Conservation (phyloP, 306 rosid genomes). For the Luffa acutangula region DNA sequence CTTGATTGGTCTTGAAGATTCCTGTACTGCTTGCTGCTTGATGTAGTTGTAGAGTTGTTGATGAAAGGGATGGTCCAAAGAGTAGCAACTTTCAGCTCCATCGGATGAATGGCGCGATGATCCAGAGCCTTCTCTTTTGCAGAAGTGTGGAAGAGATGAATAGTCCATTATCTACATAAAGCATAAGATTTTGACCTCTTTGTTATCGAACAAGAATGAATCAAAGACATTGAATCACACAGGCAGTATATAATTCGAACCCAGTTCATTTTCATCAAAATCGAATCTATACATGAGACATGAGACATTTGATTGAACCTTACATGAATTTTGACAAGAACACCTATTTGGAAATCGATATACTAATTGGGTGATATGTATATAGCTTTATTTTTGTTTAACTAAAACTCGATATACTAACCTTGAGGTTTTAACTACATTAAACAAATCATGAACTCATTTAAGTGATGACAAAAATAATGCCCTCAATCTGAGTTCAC, state of each 20-base stretch:
- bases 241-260: not conserved
- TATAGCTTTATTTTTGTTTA: no score
- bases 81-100: constrained; percentile 55
- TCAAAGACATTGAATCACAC: not conserved
- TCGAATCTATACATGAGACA: not conserved
- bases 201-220: not conserved
- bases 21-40: constrained; percentile 42
- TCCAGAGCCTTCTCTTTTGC: constrained; percentile 81
- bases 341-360: no score
- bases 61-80: constrained; percentile 80
- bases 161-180: constrained; percentile 78
- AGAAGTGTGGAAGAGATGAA: constrained; percentile 76
- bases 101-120: constrained; percentile 44
- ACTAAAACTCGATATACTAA: not conserved
- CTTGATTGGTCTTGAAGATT: constrained; percentile 46
- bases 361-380: not conserved
- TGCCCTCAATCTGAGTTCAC: no score
- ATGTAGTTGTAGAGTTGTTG: constrained; percentile 68
- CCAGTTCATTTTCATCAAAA: not conserved
- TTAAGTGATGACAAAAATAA: no score
- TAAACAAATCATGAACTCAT: no score
- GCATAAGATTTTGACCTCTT: not conserved
- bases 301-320: not conserved
- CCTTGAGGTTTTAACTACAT: no score
- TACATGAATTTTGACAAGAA: not conserved